Conservation (phyloP, 768 basidiomycete species). For the Trametes coccinea region DNA sequence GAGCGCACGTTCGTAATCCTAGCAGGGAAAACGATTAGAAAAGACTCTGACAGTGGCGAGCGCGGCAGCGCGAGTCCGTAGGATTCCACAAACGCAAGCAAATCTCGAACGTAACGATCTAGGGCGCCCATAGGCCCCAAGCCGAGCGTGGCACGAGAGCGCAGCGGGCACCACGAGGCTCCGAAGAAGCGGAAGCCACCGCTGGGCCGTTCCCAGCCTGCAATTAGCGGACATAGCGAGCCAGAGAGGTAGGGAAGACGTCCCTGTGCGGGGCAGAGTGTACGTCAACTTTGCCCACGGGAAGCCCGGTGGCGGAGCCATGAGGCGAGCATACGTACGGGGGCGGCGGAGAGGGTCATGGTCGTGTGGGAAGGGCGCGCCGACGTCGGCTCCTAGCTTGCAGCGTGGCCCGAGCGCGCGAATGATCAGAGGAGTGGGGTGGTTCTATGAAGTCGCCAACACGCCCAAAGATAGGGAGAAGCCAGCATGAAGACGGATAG, state of each 20-base stretch:
- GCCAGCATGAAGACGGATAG: neutral
- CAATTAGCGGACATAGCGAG: conserved; percentile 16
- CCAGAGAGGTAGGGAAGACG: neutral
- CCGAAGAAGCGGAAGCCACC: conserved; percentile 11
- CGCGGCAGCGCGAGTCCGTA: neutral
- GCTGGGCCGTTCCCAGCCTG: conserved; percentile 7
- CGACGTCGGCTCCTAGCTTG: conserved; percentile 6
- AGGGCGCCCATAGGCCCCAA: neutral
- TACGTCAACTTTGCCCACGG: conserved; percentile 8
- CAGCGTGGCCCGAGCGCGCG: conserved; percentile 4
- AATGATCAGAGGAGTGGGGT: neutral
- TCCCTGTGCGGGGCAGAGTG: conserved; percentile 2
- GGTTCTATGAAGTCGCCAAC: conserved; percentile 4
- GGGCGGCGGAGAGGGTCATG: neutral
- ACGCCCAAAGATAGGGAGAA: conserved; percentile 20
- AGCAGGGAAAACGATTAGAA: neutral
- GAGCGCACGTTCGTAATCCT: conserved; percentile 4
- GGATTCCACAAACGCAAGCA: neutral
- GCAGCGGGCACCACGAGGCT: conserved; percentile 8
- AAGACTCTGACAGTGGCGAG: neutral
- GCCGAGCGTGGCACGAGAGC: conserved; percentile 6
- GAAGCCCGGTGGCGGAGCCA: conserved; percentile 9
- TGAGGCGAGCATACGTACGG: neutral
- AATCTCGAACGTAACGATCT: neutral
- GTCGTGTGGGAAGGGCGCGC: conserved; percentile 4